A percentile compares a stretch with the other conserved stretches of the same genome.
phyloP scores from a whole-genome alignment of 2,329 filamentous ascomycete genomes.

The Aureobasidium sp. region DNA sequence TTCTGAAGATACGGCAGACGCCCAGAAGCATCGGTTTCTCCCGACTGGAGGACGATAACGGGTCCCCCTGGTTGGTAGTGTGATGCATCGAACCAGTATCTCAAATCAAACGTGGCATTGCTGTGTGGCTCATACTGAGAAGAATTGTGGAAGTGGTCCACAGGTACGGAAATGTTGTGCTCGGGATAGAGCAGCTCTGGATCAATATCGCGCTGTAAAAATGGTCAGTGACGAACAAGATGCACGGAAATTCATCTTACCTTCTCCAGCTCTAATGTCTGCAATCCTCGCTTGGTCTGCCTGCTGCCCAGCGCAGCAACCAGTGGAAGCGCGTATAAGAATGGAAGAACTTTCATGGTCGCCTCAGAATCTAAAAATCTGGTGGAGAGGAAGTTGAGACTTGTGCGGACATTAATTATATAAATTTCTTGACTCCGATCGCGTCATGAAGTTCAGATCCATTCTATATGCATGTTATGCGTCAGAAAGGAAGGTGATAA shows the following conservation, averaged over 20 bases:
- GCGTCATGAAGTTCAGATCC: no score
- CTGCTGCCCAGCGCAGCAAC: not conserved
- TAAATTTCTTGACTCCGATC: no score
- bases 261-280: not conserved
- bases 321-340: conserved; percentile 8
- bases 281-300: not conserved
- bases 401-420: no score
- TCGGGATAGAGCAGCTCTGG: conserved; percentile 38
- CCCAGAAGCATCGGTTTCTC: conserved; percentile 59
- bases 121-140: conserved; percentile 70
- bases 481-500: no score
- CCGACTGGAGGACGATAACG: conserved; percentile 68
- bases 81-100: conserved; percentile 77
- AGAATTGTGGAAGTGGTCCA: conserved; percentile 83
- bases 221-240: not conserved
- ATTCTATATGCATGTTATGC: no score
- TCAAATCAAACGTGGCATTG: conserved; percentile 58
- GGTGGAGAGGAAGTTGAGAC: no score
- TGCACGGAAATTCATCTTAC: no score
- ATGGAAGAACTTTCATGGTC: conserved; percentile 9
- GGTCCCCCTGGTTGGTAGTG: conserved; percentile 73
- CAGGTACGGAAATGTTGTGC: conserved; percentile 49
- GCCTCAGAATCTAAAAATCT: no score
- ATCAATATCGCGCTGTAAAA: conserved; percentile 25
- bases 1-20: conserved; percentile 68